phyloP scores from a whole-genome alignment of 139 green algal species.

The Coelastrella sp. region DNA sequence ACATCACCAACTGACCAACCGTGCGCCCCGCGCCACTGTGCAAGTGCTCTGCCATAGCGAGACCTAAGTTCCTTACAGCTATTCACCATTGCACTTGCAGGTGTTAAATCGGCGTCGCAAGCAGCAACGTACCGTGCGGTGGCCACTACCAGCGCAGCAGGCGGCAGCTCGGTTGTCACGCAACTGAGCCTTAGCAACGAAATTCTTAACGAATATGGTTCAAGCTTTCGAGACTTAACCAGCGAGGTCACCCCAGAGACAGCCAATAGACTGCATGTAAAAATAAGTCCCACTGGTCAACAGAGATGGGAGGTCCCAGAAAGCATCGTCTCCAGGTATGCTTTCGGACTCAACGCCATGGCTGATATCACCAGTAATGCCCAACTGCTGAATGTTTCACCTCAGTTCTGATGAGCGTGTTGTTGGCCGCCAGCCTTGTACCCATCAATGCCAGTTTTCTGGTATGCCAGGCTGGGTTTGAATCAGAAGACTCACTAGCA shows the following conservation, averaged over 20 bases:
- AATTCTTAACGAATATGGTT: neutral
- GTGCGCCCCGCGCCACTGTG: too few relatives aligned
- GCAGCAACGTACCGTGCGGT: neutral
- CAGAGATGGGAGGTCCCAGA: conserved; percentile 42
- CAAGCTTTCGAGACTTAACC: conserved; percentile 10
- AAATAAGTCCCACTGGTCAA: neutral
- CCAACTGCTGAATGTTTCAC: too few relatives aligned
- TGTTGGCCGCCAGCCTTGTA: too few relatives aligned
- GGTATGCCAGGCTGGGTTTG: too few relatives aligned
- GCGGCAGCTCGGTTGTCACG: neutral
- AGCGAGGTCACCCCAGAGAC: conserved; percentile 34
- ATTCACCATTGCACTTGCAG: neutral
- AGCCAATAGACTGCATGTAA: conserved; percentile 33
- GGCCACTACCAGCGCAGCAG: neutral
- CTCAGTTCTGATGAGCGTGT: too few relatives aligned
- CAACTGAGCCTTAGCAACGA: conserved; percentile 23
- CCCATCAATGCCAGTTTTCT: too few relatives aligned
- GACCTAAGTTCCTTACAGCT: too few relatives aligned
- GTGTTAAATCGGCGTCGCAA: neutral
- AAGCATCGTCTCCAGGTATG: conserved; percentile 16
- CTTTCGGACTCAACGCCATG: neutral
- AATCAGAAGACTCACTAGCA: too few relatives aligned
- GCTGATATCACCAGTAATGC: neutral
- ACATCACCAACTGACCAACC: too few relatives aligned
- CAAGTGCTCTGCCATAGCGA: too few relatives aligned